Percentiles rank a stretch among this genome's conserved stretches.
These are phyloP conservation scores for Leccinum variicolor DNA, from an alignment of 768 basidiomycete species.

Conservation along the genomic window DNA sequence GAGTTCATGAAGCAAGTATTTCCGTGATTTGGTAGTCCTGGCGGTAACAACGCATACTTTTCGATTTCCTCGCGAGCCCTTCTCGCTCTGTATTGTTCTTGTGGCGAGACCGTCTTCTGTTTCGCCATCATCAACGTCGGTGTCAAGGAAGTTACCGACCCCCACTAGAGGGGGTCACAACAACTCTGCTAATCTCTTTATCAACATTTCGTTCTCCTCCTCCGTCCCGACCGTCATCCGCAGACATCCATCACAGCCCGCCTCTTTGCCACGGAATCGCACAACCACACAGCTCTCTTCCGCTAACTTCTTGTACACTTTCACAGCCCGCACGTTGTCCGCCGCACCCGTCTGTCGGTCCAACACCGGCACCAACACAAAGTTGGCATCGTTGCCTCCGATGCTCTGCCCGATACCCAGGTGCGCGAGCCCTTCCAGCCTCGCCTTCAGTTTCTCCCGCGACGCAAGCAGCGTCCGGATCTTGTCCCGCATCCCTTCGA, in stretches of 20 bases:
- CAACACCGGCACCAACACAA: slow-evolving; percentile 29
- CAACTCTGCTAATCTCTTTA: slow-evolving; percentile 53
- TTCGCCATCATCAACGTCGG: slow-evolving; percentile 40
- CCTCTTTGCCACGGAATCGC: slow-evolving; percentile 80
- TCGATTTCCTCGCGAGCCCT: slow-evolving; percentile 64
- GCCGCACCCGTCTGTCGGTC: slow-evolving; percentile 32
- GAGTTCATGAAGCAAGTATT: slow-evolving; percentile 98
- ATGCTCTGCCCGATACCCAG: slow-evolving; percentile 65
- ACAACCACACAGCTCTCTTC: slow-evolving; percentile 88
- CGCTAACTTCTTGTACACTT: slow-evolving; percentile 78
- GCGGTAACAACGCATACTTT: slow-evolving; percentile 57
- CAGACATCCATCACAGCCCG: slow-evolving; percentile 83
- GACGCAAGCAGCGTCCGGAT: slow-evolving; percentile 53
- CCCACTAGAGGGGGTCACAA: slow-evolving; percentile 20
- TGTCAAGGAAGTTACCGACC: background rate
- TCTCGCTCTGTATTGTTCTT: slow-evolving; percentile 58
- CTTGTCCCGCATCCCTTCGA: slow-evolving; percentile 64
- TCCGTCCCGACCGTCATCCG: slow-evolving; percentile 86
- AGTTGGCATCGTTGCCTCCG: slow-evolving; percentile 88
- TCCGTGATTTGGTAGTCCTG: slow-evolving; percentile 75
- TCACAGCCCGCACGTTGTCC: slow-evolving; percentile 58
- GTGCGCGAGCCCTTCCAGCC: slow-evolving; percentile 44
- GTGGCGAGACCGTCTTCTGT: slow-evolving; percentile 53
- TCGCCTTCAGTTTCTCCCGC: slow-evolving; percentile 51
- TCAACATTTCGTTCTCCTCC: slow-evolving; percentile 65